These are phyloP conservation scores for Cyberlindnera euphorbiae DNA, from an alignment of 805 yeast species.

Conservation along the genomic window DNA sequence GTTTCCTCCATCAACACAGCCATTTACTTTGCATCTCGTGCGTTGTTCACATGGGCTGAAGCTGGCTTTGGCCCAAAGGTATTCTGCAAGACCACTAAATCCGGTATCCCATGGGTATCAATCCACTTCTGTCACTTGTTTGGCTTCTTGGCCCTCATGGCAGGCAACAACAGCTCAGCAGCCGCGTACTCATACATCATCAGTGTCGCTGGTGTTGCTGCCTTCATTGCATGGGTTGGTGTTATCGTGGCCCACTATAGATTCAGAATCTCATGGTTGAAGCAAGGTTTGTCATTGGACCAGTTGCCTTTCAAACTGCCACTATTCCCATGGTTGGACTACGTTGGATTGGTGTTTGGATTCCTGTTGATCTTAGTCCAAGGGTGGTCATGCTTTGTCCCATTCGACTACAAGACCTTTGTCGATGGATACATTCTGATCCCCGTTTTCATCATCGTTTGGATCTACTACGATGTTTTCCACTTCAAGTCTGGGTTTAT, in stretches of 20 bases:
- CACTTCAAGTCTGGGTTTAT: slow-evolving; percentile 37
- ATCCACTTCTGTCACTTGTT: slow-evolving; percentile 52
- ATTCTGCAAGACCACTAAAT: slow-evolving; percentile 44
- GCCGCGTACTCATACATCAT: slow-evolving; percentile 67
- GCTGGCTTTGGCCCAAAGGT: slow-evolving; percentile 57
- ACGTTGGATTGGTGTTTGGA: slow-evolving; percentile 35
- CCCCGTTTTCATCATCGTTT: slow-evolving; percentile 48
- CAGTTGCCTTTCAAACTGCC: slow-evolving; percentile 68
- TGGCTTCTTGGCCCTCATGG: slow-evolving; percentile 53
- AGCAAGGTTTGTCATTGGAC: slow-evolving; percentile 58
- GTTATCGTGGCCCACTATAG: slow-evolving; percentile 59
- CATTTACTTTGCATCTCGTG: slow-evolving; percentile 64
- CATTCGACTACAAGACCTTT: slow-evolving; percentile 44
- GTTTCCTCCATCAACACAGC: slow-evolving; percentile 67
- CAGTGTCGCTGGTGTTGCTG: slow-evolving; percentile 70
- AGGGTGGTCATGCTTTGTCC: slow-evolving; percentile 46
- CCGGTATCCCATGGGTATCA: slow-evolving; percentile 64
- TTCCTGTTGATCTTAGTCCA: slow-evolving; percentile 39
- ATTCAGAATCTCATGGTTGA: slow-evolving; percentile 58
- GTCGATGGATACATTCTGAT: slow-evolving; percentile 60
- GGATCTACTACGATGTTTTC: slow-evolving; percentile 37
- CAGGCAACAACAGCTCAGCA: slow-evolving; percentile 49
- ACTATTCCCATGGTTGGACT: slow-evolving; percentile 38
- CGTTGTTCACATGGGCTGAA: slow-evolving; percentile 58
- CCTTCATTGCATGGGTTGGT: slow-evolving; percentile 67